phyloP scores from a whole-genome alignment of 345 rosid genomes.

The Xanthoceras sorbifolium region DNA sequence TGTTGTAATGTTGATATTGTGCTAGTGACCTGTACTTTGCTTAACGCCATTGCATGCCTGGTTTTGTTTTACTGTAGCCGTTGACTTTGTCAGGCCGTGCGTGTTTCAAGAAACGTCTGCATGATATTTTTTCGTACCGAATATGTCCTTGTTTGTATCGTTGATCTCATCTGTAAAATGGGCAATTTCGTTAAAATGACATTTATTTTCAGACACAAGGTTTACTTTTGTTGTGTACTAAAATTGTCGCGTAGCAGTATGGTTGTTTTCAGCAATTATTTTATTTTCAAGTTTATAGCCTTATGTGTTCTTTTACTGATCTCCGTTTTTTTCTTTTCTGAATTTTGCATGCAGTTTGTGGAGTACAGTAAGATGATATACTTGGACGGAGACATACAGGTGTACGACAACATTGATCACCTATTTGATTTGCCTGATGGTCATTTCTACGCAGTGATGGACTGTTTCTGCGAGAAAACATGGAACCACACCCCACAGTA shows the following conservation, averaged over 20 bases:
- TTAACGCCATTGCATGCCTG: too few species aligned
- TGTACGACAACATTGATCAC: constrained; percentile 75
- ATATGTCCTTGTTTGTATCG: not conserved
- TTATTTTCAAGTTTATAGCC: too few species aligned
- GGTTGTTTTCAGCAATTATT: too few species aligned
- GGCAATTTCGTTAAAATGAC: too few species aligned
- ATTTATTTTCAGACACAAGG: not conserved
- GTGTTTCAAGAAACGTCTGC: not conserved
- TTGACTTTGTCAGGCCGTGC: not conserved
- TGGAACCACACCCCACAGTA: constrained; percentile 78
- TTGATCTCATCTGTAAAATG: too few species aligned
- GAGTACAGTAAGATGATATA: constrained; percentile 87
- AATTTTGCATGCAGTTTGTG: constrained; percentile 53
- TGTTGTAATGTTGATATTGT: not conserved
- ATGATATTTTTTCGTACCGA: not conserved
- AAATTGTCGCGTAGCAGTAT: too few species aligned
- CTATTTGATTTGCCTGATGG: constrained; percentile 72
- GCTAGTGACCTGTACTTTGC: not conserved
- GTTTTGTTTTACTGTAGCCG: not conserved
- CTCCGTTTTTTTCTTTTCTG: not conserved
- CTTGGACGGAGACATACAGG: constrained; percentile 86
- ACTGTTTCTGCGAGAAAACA: constrained; percentile 88
- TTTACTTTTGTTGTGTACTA: too few species aligned
- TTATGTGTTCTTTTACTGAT: not conserved
- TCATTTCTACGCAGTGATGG: constrained; percentile 76